These are phyloP conservation scores for Aspergillus nanangensis DNA, from an alignment of 495 filamentous ascomycete genomes.

Conservation along the genomic window DNA sequence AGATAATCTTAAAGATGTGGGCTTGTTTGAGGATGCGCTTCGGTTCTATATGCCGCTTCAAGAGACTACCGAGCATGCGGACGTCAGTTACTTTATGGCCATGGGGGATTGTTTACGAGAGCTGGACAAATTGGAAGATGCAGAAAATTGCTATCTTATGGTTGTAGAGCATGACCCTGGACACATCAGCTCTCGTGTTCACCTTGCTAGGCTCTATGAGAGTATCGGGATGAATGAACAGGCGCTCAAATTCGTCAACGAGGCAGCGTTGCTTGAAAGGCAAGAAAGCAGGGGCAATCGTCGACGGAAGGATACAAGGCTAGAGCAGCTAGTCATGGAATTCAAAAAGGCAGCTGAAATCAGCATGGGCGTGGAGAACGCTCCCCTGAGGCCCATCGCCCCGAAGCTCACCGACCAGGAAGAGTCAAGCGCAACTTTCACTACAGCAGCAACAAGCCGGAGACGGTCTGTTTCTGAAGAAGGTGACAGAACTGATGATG, in stretches of 20 bases:
- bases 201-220: constrained; percentile 79
- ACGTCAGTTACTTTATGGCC: constrained; percentile 60
- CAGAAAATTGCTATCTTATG: constrained; percentile 68
- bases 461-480: constrained; percentile 27
- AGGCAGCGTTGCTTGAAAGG: constrained; percentile 60
- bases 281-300: constrained; percentile 32
- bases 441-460: constrained; percentile 13
- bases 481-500: constrained; percentile 41
- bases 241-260: constrained; percentile 67
- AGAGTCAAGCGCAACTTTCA: constrained; percentile 13
- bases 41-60: constrained; percentile 69
- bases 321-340: constrained; percentile 39
- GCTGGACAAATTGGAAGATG: constrained; percentile 57
- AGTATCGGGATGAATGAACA: constrained; percentile 61
- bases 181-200: constrained; percentile 66
- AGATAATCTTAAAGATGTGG: constrained; percentile 56
- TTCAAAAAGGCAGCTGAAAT: constrained; percentile 26
- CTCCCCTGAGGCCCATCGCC: constrained; percentile 13
- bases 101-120: constrained; percentile 69
- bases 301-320: constrained; percentile 36
- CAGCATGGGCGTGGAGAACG: neutral
- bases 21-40: constrained; percentile 58
- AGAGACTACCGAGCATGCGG: constrained; percentile 50
- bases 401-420: constrained; percentile 22
- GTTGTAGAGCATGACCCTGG: constrained; percentile 64